Conservation (phyloP, 1,284 basidiomycete species). For the Schizopora paradoxa region DNA sequence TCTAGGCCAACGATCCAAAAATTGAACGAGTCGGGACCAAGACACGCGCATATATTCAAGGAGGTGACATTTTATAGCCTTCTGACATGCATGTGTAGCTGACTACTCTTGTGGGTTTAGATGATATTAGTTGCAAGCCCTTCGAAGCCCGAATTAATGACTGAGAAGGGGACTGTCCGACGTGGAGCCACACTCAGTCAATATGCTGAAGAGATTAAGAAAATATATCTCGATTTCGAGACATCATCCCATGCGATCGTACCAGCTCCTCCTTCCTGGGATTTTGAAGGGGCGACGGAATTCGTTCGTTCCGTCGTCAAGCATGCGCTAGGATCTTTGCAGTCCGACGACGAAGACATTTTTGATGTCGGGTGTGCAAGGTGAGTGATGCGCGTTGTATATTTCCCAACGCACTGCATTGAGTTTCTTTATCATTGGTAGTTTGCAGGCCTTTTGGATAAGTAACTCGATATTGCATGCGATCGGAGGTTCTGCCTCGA, state of each 20-base stretch:
- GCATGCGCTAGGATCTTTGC: conserved; percentile 2
- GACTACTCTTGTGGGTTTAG: neutral
- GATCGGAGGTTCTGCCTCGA: conserved; percentile 19
- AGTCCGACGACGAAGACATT: conserved; percentile 31
- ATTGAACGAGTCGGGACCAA: too few relatives aligned
- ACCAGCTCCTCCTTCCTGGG: conserved; percentile 15
- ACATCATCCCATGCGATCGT: conserved; percentile 14
- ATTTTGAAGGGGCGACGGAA: neutral
- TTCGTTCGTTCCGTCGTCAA: conserved; percentile 18
- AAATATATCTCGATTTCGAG: conserved; percentile 16
- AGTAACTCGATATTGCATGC: conserved; percentile 34
- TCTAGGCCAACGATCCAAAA: too few relatives aligned
- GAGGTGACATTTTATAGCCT: too few relatives aligned
- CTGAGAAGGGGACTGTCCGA: conserved; percentile 18
- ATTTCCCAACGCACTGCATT: neutral
- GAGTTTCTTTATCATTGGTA: conserved; percentile 16
- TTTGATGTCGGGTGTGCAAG: conserved; percentile 40
- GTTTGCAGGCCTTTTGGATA: conserved; percentile 40
- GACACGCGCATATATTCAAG: too few relatives aligned
- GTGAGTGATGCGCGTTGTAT: conserved; percentile 21
- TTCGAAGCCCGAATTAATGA: conserved; percentile 16
- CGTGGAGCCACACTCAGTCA: conserved; percentile 8
- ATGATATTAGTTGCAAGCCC: conserved; percentile 18
- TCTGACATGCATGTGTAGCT: too few relatives aligned
- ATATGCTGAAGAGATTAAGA: conserved; percentile 19